phyloP scores from a whole-genome alignment of 495 filamentous ascomycete genomes.

The Aspergillus taichungensis region DNA sequence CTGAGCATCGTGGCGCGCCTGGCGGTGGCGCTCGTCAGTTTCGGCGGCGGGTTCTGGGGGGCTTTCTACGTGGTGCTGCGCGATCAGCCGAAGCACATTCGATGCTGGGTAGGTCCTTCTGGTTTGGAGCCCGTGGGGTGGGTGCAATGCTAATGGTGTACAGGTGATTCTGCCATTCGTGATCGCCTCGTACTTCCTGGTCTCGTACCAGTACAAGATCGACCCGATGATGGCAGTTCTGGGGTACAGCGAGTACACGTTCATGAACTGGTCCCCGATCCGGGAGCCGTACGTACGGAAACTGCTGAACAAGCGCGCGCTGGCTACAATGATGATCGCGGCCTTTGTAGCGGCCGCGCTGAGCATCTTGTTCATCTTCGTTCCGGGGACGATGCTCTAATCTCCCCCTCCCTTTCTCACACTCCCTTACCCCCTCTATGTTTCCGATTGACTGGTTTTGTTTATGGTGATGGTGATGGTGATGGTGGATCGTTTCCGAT shows the following conservation, averaged over 20 bases:
- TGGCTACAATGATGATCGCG: slow-evolving; percentile 65
- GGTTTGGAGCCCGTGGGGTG: background rate
- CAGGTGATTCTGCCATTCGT: slow-evolving; percentile 92
- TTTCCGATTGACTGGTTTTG: too few relatives aligned
- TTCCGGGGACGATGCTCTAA: slow-evolving; percentile 81
- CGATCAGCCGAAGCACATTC: slow-evolving; percentile 58
- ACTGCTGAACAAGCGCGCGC: slow-evolving; percentile 69
- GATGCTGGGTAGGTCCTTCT: slow-evolving; percentile 66
- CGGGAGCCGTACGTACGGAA: slow-evolving; percentile 82
- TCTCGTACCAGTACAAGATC: slow-evolving; percentile 86
- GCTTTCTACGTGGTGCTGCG: slow-evolving; percentile 89
- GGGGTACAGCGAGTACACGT: slow-evolving; percentile 89
- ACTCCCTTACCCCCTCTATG: background rate
- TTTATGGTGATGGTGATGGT: too few relatives aligned
- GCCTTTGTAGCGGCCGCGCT: slow-evolving; percentile 66
- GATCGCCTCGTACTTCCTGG: slow-evolving; percentile 76
- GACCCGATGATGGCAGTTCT: slow-evolving; percentile 86
- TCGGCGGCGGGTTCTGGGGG: slow-evolving; percentile 91
- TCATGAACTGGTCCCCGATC: slow-evolving; percentile 78
- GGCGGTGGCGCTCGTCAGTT: slow-evolving; percentile 72
- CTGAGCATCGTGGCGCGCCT: slow-evolving; percentile 74
- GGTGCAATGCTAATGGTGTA: slow-evolving; percentile 11
- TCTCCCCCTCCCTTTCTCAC: slow-evolving; percentile 1
- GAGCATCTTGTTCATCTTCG: slow-evolving; percentile 79
- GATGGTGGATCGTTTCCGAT: background rate